Evolutionary conservation across 2,329 filamentous ascomycete species (phyloP).

Genomic region (Achaetomium macrosporum): DNA sequence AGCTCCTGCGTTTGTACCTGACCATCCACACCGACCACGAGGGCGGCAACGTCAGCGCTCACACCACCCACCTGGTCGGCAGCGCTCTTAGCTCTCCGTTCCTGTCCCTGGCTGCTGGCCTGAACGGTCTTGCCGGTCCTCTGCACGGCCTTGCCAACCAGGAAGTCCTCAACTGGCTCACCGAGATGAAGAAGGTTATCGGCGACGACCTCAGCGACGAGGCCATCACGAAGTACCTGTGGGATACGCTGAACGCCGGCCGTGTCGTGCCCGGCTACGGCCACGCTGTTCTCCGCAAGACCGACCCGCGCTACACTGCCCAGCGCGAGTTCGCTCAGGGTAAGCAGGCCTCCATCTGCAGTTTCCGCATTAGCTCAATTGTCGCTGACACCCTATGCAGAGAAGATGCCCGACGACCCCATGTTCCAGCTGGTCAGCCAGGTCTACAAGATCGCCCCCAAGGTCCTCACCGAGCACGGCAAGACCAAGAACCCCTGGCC

Average conservation of each 20-base stretch:
- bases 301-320: slow-evolving; percentile 95
- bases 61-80: slow-evolving; percentile 98
- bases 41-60: slow-evolving; percentile 96
- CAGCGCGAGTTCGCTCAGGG: slow-evolving; percentile 91
- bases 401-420: slow-evolving; percentile 91
- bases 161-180: slow-evolving; percentile 98
- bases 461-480: slow-evolving; percentile 97
- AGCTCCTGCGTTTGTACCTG: slow-evolving; percentile 97
- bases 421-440: slow-evolving; percentile 99
- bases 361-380: background rate
- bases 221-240: slow-evolving; percentile 97
- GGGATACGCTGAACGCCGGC: slow-evolving; percentile 91
- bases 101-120: slow-evolving; percentile 91
- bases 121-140: slow-evolving; percentile 96
- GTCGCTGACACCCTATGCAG: slow-evolving; percentile 31
- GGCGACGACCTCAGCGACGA: slow-evolving; percentile 94
- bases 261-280: slow-evolving; percentile 98
- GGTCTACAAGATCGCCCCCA: slow-evolving; percentile 99
- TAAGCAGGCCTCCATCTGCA: slow-evolving; percentile 24
- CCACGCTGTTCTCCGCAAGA: slow-evolving; percentile 99
- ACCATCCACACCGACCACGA: slow-evolving; percentile 99
- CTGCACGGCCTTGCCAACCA: slow-evolving; percentile 99
- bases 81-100: slow-evolving; percentile 94
- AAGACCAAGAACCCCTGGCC: slow-evolving; percentile 99
- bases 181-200: slow-evolving; percentile 94